A percentile compares a stretch with the other conserved stretches of the same genome.
Conservation (phyloP, 768 basidiomycete species). For the Tylopilus intermedius region DNA sequence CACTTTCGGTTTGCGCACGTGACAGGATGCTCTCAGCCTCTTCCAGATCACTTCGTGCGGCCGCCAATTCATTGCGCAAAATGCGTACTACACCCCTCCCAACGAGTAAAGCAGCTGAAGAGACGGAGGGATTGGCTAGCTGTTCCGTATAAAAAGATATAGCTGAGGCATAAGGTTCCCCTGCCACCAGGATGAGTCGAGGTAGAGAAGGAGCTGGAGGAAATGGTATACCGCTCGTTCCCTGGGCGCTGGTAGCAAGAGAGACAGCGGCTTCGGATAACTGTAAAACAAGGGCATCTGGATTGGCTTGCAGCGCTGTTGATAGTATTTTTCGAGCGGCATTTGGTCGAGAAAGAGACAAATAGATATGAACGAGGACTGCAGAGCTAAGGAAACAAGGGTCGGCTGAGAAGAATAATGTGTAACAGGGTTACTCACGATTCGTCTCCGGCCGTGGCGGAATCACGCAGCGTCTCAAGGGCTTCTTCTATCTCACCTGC, state of each 20-base stretch:
- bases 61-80: conserved; percentile 66
- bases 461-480: conserved; percentile 74
- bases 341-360: conserved; percentile 85
- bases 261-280: conserved; percentile 82
- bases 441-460: conserved; percentile 75
- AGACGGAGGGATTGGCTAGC: conserved; percentile 71
- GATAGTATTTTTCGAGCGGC: conserved; percentile 84
- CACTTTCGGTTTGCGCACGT: conserved; percentile 39
- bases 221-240: conserved; percentile 40
- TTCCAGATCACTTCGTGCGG: conserved; percentile 77
- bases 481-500: conserved; percentile 91
- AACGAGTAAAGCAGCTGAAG: conserved; percentile 68
- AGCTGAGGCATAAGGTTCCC: conserved; percentile 36
- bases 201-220: conserved; percentile 8
- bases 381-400: conserved; percentile 52
- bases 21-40: conserved; percentile 49
- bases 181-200: not conserved
- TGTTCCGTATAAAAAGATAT: conserved; percentile 77
- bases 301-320: conserved; percentile 77
- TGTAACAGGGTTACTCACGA: conserved; percentile 49
- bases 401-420: not conserved
- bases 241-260: conserved; percentile 69
- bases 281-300: conserved; percentile 86
- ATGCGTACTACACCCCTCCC: conserved; percentile 77
- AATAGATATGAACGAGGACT: conserved; percentile 77